Base-by-base conservation (phyloP, 257 asterid genomes). In the Oldenlandia corymbosa region DNA sequence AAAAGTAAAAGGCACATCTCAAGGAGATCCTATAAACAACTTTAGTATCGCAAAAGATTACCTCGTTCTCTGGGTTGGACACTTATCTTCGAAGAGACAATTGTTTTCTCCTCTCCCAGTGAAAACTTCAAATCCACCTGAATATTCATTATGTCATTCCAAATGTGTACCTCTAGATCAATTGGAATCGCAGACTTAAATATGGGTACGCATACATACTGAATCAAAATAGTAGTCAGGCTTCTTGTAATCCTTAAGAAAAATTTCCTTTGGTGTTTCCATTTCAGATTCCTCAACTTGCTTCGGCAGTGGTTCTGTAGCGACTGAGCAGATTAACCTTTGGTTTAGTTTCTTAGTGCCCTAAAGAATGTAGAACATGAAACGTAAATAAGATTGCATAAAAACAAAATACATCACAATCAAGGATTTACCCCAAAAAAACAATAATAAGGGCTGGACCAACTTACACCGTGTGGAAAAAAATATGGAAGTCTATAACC, bases 221-320 rank as follows among this genome's bases (percentile, higher is more conserved):
- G 80, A 71, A 24, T 93, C 97, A 67, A 93, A 90, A 63, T 75
- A 90, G 77, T 87, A 93, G 67, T 84, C 91, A 23, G 99, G 96
- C 73, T 83, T 89, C 76, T 87, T 87, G 85, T 90, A 90, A 72
- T 93, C 99, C 85, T 90, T 93, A 20, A 93, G 73, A 45, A 85
- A 93, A 28, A 93, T 90, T 84, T 93, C 99, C 73, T 85, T 90
- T 68, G 96, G 97, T 58, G 81, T 31, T 66, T 85, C 95, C 99
- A 90, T 89, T 13, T 41, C 73, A 47, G 83, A 69, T 70, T 91
- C 96, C 75, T 81, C 95, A 21, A 64, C 80, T 82, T 78, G 84
- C 73, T 82, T 85, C 10, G 89, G 61, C 53, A 70, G 49, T 58
- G 82, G 71, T 68, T 87, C 94, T 65, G 99, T 84, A 69, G 94